Conservation (phyloP, 148 eudicot species). For the Mesembryanthemum crystallinum region DNA sequence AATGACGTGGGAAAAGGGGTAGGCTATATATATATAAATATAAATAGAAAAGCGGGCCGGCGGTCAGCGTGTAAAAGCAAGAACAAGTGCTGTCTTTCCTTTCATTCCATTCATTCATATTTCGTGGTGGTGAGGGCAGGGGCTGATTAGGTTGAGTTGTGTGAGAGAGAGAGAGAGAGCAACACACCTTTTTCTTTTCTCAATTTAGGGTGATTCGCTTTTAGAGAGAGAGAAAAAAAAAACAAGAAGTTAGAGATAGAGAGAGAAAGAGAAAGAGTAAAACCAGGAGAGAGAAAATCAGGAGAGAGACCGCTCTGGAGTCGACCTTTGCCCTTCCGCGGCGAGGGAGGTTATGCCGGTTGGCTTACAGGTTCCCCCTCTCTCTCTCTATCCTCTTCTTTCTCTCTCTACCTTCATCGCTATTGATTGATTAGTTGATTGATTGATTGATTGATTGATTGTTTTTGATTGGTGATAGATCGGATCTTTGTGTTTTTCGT, state of each 20-base stretch:
- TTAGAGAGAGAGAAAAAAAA: slow-evolving; percentile 13
- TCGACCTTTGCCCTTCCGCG: slow-evolving; percentile 40
- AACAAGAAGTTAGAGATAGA: too few relatives aligned
- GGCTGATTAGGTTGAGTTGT: background rate
- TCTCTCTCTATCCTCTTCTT: background rate
- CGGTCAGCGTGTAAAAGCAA: background rate
- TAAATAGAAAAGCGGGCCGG: background rate
- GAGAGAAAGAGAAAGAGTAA: slow-evolving; percentile 18
- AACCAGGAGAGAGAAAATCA: background rate
- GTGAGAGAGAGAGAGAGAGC: too few relatives aligned
- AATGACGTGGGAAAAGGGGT: background rate
- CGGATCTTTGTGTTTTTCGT: background rate
- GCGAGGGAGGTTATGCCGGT: slow-evolving; percentile 58
- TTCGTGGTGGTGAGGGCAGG: too few relatives aligned
- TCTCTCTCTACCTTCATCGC: background rate
- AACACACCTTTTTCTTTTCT: background rate
- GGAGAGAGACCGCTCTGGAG: slow-evolving; percentile 42
- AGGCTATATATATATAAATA: background rate
- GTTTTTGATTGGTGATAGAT: background rate
- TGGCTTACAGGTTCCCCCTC: slow-evolving; percentile 38
- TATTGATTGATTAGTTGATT: background rate
- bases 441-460: background rate
- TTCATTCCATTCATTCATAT: background rate
- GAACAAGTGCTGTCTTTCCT: background rate
- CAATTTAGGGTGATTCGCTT: background rate